Evolutionary conservation across 73 alveolate genomes (phyloP).

Genomic region (Effrenium voratum): DNA sequence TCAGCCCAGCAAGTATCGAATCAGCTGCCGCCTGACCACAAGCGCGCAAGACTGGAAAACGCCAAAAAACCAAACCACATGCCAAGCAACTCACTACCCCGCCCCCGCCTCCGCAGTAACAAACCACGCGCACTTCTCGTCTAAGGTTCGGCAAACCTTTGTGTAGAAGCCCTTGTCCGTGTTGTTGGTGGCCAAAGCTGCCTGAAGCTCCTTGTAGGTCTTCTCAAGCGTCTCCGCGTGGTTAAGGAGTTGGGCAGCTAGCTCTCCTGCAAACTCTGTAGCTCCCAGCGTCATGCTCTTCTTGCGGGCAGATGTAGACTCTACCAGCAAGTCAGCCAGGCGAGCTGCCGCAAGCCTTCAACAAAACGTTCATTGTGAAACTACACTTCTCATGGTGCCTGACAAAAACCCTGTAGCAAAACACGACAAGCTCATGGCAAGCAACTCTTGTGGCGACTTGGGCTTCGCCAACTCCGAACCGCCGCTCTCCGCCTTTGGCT

Average conservation of each 20-base stretch:
- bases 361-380: no score
- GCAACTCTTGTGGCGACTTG: neutral
- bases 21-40: slow-evolving; percentile 16
- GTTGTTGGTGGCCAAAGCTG: neutral
- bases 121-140: slow-evolving; percentile 2
- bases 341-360: neutral
- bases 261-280: slow-evolving; percentile 27
- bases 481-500: neutral
- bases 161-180: neutral
- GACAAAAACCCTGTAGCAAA: no score
- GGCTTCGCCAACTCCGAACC: neutral
- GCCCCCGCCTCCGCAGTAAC: neutral
- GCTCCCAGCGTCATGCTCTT: slow-evolving; percentile 22
- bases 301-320: neutral
- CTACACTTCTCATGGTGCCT: no score
- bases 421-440: no score
- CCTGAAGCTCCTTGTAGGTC: neutral
- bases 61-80: no score
- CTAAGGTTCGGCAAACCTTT: neutral
- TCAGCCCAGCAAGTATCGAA: slow-evolving; percentile 44
- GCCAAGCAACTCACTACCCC: no score
- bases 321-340: neutral
- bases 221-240: slow-evolving; percentile 20
- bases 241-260: neutral
- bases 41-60: no score